Evolutionary conservation across 1,284 basidiomycete genomes (phyloP).

Genomic region (Malassezia obtusa): DNA sequence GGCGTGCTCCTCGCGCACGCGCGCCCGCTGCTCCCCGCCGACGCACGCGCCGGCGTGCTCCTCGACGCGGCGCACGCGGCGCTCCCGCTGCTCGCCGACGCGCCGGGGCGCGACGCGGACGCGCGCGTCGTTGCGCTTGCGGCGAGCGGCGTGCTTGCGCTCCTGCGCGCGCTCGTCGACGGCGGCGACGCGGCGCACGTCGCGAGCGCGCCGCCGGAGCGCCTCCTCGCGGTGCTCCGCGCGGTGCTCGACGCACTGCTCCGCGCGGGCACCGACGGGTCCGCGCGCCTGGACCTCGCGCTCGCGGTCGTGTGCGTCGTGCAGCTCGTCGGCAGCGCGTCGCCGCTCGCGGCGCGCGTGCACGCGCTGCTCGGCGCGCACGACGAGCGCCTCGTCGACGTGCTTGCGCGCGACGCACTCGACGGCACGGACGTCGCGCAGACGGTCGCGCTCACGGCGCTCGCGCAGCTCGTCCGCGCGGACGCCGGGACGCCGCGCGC

Average conservation of each 20-base stretch:
- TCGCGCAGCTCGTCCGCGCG: slow-evolving; percentile 60
- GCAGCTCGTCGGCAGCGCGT: slow-evolving; percentile 47
- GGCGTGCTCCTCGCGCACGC: slow-evolving; percentile 37
- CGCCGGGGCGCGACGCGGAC: slow-evolving; percentile 22
- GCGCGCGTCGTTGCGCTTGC: slow-evolving; percentile 60
- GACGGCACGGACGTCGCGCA: slow-evolving; percentile 94
- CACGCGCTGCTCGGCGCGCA: slow-evolving; percentile 53
- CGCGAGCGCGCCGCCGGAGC: slow-evolving; percentile 52
- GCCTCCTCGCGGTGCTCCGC: slow-evolving; percentile 66
- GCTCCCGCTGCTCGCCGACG: slow-evolving; percentile 31
- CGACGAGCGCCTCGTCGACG: slow-evolving; percentile 63
- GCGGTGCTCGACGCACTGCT: slow-evolving; percentile 67
- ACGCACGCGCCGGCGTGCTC: slow-evolving; percentile 29
- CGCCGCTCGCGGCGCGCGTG: slow-evolving; percentile 51
- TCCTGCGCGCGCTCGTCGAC: slow-evolving; percentile 64
- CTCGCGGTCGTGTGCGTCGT: slow-evolving; percentile 66
- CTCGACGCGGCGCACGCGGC: slow-evolving; percentile 39
- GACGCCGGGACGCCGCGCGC: slow-evolving; percentile 3
- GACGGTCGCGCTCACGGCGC: slow-evolving; percentile 76
- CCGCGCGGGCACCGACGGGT: slow-evolving; percentile 67
- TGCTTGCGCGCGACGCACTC: slow-evolving; percentile 79
- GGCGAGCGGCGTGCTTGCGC: slow-evolving; percentile 68
- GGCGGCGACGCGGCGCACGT: slow-evolving; percentile 13
- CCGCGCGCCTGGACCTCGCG: slow-evolving; percentile 94
- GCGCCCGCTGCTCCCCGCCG: slow-evolving; percentile 27